phyloP scores from a whole-genome alignment of 805 yeast genomes.

The Saccharomyces eubayanus region DNA sequence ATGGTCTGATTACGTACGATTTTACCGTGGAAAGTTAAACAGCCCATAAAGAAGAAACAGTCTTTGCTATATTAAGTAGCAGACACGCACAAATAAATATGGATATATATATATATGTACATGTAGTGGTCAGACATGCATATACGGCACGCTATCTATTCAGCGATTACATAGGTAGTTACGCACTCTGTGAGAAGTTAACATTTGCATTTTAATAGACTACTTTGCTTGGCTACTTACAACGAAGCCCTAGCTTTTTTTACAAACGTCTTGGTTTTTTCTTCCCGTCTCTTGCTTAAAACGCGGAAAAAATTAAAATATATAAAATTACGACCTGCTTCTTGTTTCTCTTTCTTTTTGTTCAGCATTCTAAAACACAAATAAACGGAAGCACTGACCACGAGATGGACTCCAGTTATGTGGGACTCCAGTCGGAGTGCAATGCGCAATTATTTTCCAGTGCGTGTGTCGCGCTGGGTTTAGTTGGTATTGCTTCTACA shows the following conservation, averaged over 20 bases:
- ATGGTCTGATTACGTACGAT: slow-evolving; percentile 21
- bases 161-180: background rate
- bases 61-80: background rate
- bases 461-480: background rate
- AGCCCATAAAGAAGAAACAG: background rate
- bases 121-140: background rate
- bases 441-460: background rate
- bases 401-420: background rate
- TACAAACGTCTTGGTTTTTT: background rate
- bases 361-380: background rate
- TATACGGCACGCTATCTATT: background rate
- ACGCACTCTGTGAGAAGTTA: background rate
- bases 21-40: background rate
- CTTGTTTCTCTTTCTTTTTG: background rate
- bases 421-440: background rate
- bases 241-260: background rate
- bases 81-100: background rate
- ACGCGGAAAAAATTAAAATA: background rate
- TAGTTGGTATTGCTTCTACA: background rate
- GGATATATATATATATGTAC: background rate
- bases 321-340: background rate
- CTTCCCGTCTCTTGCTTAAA: background rate
- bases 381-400: background rate
- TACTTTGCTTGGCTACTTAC: background rate
- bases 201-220: background rate